These are phyloP conservation scores for Warburgia ugandensis DNA, from an alignment of 164 flowering plant genomes.

Conservation along the genomic window DNA sequence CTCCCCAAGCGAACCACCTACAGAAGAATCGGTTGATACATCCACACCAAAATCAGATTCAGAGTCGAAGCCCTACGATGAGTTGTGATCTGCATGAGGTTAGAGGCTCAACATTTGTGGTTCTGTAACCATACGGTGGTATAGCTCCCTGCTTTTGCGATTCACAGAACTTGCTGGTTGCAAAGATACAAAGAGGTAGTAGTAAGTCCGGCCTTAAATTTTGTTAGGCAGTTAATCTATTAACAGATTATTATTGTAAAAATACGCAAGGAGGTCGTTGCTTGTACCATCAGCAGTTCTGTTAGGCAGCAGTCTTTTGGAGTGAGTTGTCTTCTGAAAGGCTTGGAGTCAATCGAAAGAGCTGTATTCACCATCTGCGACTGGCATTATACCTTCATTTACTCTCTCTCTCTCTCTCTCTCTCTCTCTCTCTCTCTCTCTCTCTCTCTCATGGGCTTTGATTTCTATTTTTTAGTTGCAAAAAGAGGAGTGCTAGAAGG, in stretches of 20 bases:
- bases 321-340: too few relatives aligned
- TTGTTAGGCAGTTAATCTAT: neutral
- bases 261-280: neutral
- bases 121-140: neutral
- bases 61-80: slow-evolving; percentile 16
- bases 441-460: too few relatives aligned
- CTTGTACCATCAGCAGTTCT: slow-evolving; percentile 8
- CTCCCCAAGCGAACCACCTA: slow-evolving; percentile 13
- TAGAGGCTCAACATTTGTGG: neutral
- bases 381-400: too few relatives aligned
- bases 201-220: neutral
- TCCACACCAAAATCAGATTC: slow-evolving; percentile 8
- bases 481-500: too few relatives aligned
- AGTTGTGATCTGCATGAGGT: slow-evolving; percentile 13
- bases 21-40: slow-evolving; percentile 12
- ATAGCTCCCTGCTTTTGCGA: neutral
- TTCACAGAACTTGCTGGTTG: neutral
- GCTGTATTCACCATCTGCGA: too few relatives aligned
- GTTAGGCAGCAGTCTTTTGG: slow-evolving; percentile 4
- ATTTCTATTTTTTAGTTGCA: too few relatives aligned
- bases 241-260: neutral
- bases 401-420: too few relatives aligned
- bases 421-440: too few relatives aligned
- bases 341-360: too few relatives aligned
- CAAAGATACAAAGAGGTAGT: neutral